Evolutionary conservation across 2,329 filamentous ascomycete genomes (phyloP), one percentile per base, ranked within the genome.

Genomic region (Arthrobotrys musiformis): DNA sequence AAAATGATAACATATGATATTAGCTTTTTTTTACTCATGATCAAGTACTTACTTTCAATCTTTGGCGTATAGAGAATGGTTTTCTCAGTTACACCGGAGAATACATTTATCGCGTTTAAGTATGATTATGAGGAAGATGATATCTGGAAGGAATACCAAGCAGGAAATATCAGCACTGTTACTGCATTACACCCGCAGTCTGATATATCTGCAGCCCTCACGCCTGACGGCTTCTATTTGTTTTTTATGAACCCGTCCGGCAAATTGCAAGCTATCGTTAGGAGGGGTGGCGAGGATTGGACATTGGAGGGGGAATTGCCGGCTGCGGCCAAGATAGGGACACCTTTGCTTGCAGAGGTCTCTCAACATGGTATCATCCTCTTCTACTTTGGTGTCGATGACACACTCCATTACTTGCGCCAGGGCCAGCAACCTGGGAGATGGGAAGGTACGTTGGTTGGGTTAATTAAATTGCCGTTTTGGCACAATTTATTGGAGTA

Each of bases 71-170:
- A 54, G 50, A 26, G 28, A 33, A 33, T 54, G 15, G 19, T 54
- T 22, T 54, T 54, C n/a, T 33, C 50, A 3, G 8, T 54, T 1
- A 54, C 15, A 19, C 50, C 50, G 11, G 50, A 54, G 6, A 35
- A 54, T 8, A 19, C 13, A 9, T 6, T 54, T 2, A 54, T 54
- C 4, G 50, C 5, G 4, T 54, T 54, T 8, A 54, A 35, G 13
- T 54, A 54, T 19, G 50, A 54, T 7, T 54, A 6, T n/a, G 50
- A 54, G 8, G 50, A 54, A 33, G 50, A 54, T 8, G 50, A 54
- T 9, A 15, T 54, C 26, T 54, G 50, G 50, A 33, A 33, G n/a
- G 26, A 54, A 2, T 5, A 33, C 24, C 17, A 15, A 2, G 22
- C 11, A 2, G n/a, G 26, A 17, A 13, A 22, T 19, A 26, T 19